Evolutionary conservation across 768 basidiomycete genomes (phyloP).

Genomic region (Trametes gibbosa): DNA sequence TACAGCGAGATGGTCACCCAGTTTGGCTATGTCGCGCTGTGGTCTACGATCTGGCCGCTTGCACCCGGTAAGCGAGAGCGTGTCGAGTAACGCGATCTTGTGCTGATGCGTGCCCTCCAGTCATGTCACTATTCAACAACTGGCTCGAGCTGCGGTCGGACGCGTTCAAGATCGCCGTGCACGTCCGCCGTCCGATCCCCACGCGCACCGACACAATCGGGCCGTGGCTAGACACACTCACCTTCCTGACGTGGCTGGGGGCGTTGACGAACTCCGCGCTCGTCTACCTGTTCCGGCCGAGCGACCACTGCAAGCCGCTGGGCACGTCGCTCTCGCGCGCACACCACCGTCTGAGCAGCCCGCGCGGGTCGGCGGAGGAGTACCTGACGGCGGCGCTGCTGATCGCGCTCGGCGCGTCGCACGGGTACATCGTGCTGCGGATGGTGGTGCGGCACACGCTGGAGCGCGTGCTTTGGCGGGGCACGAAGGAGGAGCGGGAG

Average conservation of each 20-base stretch:
- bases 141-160: constrained; percentile 89
- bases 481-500: constrained; percentile 61
- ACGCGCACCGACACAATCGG: constrained; percentile 89
- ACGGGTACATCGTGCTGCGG: constrained; percentile 75
- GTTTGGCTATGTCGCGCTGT: constrained; percentile 89
- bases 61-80: constrained; percentile 53
- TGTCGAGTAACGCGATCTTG: background rate
- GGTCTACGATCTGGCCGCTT: constrained; percentile 94
- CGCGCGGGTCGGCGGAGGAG: constrained; percentile 16
- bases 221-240: constrained; percentile 88
- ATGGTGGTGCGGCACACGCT: constrained; percentile 63
- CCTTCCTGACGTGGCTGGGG: constrained; percentile 86
- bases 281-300: constrained; percentile 82
- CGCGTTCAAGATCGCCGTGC: constrained; percentile 91
- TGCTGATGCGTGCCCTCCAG: background rate
- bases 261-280: constrained; percentile 87
- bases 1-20: constrained; percentile 97
- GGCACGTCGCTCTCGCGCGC: constrained; percentile 28
- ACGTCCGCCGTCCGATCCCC: constrained; percentile 82
- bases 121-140: constrained; percentile 88
- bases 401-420: constrained; percentile 79
- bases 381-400: constrained; percentile 32
- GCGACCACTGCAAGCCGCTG: constrained; percentile 27
- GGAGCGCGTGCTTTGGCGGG: constrained; percentile 75
- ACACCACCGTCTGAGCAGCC: constrained; percentile 18